A percentile compares a stretch with the other conserved stretches of the same genome.
Evolutionary conservation across 2,329 filamentous ascomycete species (phyloP).

Genomic region (Neurospora crassa): DNA sequence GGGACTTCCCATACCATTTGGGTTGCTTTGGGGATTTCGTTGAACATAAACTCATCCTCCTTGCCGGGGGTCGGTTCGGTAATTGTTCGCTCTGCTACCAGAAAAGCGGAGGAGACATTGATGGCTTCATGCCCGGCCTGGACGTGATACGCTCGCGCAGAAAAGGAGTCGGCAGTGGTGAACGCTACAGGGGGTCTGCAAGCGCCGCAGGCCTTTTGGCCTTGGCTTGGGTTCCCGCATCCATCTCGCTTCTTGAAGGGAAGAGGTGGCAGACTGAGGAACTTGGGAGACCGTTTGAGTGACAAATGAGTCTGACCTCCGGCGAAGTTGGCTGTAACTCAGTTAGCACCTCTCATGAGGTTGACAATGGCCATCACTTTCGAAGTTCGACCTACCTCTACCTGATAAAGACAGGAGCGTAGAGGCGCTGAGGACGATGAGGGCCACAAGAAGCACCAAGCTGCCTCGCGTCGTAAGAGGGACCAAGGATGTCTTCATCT

Average conservation of each 20-base stretch:
- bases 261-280: neutral
- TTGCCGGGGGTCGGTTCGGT: neutral
- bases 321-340: neutral
- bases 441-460: too few relatives aligned
- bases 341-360: too few relatives aligned
- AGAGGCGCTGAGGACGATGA: too few relatives aligned
- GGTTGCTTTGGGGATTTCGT: neutral
- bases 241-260: neutral
- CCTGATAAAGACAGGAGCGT: neutral
- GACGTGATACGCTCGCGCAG: too few relatives aligned
- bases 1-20: neutral
- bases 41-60: rapidly evolving
- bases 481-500: too few relatives aligned
- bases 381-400: neutral
- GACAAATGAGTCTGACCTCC: neutral
- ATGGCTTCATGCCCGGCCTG: too few relatives aligned
- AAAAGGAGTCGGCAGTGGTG: neutral
- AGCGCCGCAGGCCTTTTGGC: neutral
- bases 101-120: too few relatives aligned
- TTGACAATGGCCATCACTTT: too few relatives aligned
- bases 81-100: neutral
- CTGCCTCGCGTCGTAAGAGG: too few relatives aligned
- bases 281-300: neutral
- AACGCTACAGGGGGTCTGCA: neutral
- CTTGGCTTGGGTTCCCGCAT: neutral